Evolutionary conservation across 139 green algal species (phyloP), one percentile per base, ranked within the genome.

Genomic region (Axilococcus clingmanii): DNA sequence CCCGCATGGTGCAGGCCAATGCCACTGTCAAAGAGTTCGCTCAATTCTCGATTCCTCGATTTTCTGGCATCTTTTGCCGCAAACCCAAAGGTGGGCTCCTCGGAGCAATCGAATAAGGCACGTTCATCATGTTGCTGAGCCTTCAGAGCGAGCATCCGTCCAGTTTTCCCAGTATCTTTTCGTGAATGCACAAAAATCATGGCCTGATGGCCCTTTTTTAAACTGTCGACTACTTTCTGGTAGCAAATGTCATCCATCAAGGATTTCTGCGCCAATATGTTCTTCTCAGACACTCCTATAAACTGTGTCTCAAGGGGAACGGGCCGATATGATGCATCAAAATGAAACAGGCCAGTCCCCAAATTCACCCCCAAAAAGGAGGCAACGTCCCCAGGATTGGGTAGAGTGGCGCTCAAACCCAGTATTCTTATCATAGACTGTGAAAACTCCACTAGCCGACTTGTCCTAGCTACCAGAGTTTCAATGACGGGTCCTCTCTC

Each of bases 111-210:
- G 60, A 91, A 89, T 31, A 86, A 56, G 7, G 56, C 63, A 1
- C 52, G 33, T 36, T 91, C 80, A 1, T 63, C 71, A 15, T 53
- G 22, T 48, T 75, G 54, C 53, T 76, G 74, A 35, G 72, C 66
- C 48, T 78, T 78, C 6, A 59, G 40, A 1, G 77, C 72, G 37
- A 98, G 67, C 12, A 62, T 55, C 29, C 87, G 75, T 4, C 73
- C 92, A 0, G 83, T 96, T 78, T 96, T 97, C 36, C 82, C 84
- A 0, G 87, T 95, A 65, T 94, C 86, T 68, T 99, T 99, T 33
- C 92, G 78, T 32, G 71, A 87, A 73, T 99, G 91, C 38, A 99
- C 92, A 67, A 99, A 99, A 54, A 99, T 86, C 92, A 99, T 99
- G 19, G 83, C 89, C 64, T 98, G 92, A 63, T 96, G 71, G 29